Evolutionary conservation across 306 rosid species (phyloP), one percentile per base, ranked within the genome.

Genomic region (Rosa persica): DNA sequence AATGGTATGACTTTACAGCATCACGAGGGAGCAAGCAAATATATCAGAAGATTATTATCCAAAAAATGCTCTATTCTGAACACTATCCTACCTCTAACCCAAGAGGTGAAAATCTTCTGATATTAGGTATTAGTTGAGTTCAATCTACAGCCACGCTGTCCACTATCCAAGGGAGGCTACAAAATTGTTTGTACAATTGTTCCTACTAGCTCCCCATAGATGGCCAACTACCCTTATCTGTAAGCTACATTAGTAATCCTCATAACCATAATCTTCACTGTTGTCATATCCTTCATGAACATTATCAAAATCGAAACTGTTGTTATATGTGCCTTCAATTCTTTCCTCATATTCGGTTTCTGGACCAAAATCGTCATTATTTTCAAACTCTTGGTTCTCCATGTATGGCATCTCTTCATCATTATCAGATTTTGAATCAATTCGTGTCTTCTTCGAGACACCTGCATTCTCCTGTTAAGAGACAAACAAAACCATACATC

Each of bases 221-320:
- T 30, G 22, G 34, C 65, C 39, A 27, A 27, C 38, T 23, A 61
- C 17, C 67, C 27, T 12, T 20, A 0, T 4, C 36, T 34, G 3
- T 34, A 22, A 51, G 76, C 65, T 3, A 36, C 10, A 57, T 23
- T 44, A 73, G 4, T 62, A 81, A 23, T 38, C 81, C 7, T 64
- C 78, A 49, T 79, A 61, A 25, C 73, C 57, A 73, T 39, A 70
- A 52, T 74, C 79, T 16, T 70, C 61, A 42, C 38, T 43, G 2
- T 71, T 58, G 8, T 68, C 69, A 40, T 62, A 81, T 5, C 64
- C 60, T 60, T 74, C 84, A 38, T 49, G 60, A 40, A 22, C 55
- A 61, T 55, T 47, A 58, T 51, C 62, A 43, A 40, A 42, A 62
- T 76, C 48, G 6, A 43, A 62, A 23, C 64, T 39, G 17, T 76